These are phyloP conservation scores for Blechomonas ayalai DNA, from an alignment of 208 protist species.

Conservation along the genomic window DNA sequence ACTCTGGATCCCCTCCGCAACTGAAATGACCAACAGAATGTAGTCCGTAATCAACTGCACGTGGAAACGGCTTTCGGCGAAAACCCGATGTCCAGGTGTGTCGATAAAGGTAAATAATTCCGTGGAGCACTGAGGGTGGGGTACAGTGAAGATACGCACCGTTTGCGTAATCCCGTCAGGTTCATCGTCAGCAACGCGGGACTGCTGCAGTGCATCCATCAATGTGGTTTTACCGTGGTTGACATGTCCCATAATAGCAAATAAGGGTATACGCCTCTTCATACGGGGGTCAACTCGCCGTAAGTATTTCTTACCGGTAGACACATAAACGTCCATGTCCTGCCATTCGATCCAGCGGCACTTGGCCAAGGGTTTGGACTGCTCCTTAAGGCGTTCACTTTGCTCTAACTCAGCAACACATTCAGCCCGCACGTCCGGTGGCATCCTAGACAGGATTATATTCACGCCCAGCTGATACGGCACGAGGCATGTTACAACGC, in stretches of 20 bases:
- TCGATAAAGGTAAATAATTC: constrained; percentile 81
- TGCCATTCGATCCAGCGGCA: constrained; percentile 60
- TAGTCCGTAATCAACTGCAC: constrained; percentile 60
- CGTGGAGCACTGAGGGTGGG: constrained; percentile 3
- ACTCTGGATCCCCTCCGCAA: constrained; percentile 66
- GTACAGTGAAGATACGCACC: constrained; percentile 60
- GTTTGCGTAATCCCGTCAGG: constrained; percentile 73
- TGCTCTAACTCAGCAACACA: constrained; percentile 42
- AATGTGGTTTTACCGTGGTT: constrained; percentile 89
- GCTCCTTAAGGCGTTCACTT: too few relatives aligned
- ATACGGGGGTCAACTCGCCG: constrained; percentile 17
- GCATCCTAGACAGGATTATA: constrained; percentile 73
- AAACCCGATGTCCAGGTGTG: constrained; percentile 81
- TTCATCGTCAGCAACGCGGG: constrained; percentile 40
- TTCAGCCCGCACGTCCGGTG: constrained; percentile 25
- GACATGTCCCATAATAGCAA: constrained; percentile 74
- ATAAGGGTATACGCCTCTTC: constrained; percentile 57
- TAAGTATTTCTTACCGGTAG: constrained; percentile 56
- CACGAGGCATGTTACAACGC: constrained; percentile 78
- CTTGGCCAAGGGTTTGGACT: not conserved
- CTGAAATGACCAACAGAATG: constrained; percentile 74
- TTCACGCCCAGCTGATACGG: constrained; percentile 79
- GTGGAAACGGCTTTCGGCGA: constrained; percentile 76
- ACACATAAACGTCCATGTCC: constrained; percentile 78
- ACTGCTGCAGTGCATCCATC: constrained; percentile 66